Evolutionary conservation across 2,329 filamentous ascomycete species (phyloP).

Genomic region (Penicillium sp.): DNA sequence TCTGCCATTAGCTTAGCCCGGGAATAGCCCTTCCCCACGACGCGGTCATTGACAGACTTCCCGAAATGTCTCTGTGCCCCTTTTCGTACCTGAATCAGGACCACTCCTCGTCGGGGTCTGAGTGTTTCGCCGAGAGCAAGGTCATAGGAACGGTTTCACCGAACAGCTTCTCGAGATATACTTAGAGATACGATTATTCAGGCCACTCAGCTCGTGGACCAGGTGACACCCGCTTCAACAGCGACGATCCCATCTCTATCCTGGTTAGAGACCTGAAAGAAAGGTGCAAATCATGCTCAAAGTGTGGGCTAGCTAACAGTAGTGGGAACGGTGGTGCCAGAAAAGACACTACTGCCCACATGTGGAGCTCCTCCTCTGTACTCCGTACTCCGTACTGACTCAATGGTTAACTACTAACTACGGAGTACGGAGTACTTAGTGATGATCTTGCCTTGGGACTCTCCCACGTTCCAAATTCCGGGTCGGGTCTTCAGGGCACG

Average conservation of each 20-base stretch:
- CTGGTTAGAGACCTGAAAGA: constrained; percentile 9
- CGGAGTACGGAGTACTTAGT: too few species aligned
- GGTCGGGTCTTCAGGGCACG: background rate
- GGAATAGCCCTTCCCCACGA: background rate
- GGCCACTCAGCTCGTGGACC: constrained; percentile 9
- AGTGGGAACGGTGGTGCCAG: constrained; percentile 10
- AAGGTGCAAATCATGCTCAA: constrained; percentile 4
- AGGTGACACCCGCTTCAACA: constrained; percentile 7
- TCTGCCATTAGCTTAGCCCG: background rate
- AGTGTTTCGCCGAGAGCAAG: constrained; percentile 17
- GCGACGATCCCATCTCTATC: constrained; percentile 22
- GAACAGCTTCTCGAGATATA: background rate
- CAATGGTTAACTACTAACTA: background rate
- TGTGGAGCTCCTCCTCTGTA: background rate
- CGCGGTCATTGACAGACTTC: background rate
- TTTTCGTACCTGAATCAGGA: background rate
- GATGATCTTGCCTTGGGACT: too few species aligned
- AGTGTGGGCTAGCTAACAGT: background rate
- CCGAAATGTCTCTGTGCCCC: background rate
- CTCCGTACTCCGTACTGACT: background rate
- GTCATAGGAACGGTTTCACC: constrained; percentile 28
- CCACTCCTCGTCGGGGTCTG: background rate
- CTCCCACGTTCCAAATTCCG: background rate
- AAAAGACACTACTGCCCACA: background rate
- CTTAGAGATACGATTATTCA: constrained; percentile 4